Evolutionary conservation across 148 eudicot species (phyloP).

Genomic region (Silene latifolia): DNA sequence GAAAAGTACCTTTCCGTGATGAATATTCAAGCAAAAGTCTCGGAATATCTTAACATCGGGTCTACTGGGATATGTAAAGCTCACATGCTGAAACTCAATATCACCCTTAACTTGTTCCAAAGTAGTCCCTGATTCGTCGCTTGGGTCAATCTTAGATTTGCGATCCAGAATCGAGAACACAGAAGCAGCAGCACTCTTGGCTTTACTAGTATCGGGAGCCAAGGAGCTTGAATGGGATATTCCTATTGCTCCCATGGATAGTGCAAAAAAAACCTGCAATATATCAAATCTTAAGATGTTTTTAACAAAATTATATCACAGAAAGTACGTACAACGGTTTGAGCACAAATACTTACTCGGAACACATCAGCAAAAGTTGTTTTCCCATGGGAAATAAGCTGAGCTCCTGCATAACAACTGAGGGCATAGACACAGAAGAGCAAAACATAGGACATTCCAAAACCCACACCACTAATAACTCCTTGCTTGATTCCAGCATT

Average conservation of each 20-base stretch:
- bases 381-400: slow-evolving; percentile 14
- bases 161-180: slow-evolving; percentile 10
- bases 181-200: slow-evolving; percentile 12
- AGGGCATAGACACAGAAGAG: slow-evolving; percentile 9
- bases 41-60: slow-evolving; percentile 14
- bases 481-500: slow-evolving; percentile 13
- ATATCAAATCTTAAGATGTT: background rate
- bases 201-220: slow-evolving; percentile 9
- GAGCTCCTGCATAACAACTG: slow-evolving; percentile 16
- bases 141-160: slow-evolving; percentile 16
- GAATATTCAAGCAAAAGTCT: slow-evolving; percentile 11
- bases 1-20: background rate
- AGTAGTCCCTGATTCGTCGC: slow-evolving; percentile 5
- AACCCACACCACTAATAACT: slow-evolving; percentile 4
- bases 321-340: background rate
- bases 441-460: background rate
- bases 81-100: slow-evolving; percentile 12
- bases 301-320: background rate
- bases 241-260: slow-evolving; percentile 10
- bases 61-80: slow-evolving; percentile 8
- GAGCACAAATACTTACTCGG: background rate
- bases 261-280: slow-evolving; percentile 14
- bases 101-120: slow-evolving; percentile 9
- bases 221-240: slow-evolving; percentile 11
- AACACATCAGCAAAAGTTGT: slow-evolving; percentile 11